Evolutionary conservation across 176 grass and related monocot species (phyloP), one percentile per base, ranked within the genome.

Genomic region (Themeda triandra): DNA sequence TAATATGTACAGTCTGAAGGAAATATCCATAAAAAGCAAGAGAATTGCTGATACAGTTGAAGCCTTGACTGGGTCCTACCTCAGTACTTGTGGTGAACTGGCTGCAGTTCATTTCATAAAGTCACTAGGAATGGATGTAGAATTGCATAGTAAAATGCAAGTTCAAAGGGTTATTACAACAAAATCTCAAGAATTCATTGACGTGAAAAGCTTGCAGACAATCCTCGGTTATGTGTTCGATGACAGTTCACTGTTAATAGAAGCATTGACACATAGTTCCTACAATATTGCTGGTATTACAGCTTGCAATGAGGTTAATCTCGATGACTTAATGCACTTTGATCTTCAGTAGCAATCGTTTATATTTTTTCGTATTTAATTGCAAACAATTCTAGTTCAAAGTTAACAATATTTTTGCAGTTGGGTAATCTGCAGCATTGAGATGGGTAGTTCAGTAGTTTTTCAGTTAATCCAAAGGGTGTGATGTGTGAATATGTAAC

Each of bases 251-350:
- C 45, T 97, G 53, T 89, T 97, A 59, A 14, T 92, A 46, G 94
- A 97, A 92, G 92, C 92, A 63, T 75, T 97, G 80, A 97, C 90
- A 45, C 94, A 97, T 64, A 78, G 92, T 11, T 97, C 94, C 5
- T 94, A 87, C 85, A 81, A 89, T 48, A 56, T 78, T 65, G 51
- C 90, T 21, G 92, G 89, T 29, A 25, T 59, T 59, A 5, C 56
- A 25, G 40, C 91, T 70, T 94, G 88, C 88, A 92, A 94, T 76
- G 90, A 94, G 87, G 90, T 97, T 85, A 73, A 46, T 74, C 23
- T 85, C 12, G 29, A 75, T 80, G 32, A 40, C 31, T 84, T 59
- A 59, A 17, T 35, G 17, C 4, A 64, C 44, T 76, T 81, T 63
- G 24, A 81, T 12, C 64, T 45, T 82, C 33, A 27, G 39, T 82